phyloP scores from a whole-genome alignment of 2,329 filamentous ascomycete species.

The Volutella citrinella region DNA sequence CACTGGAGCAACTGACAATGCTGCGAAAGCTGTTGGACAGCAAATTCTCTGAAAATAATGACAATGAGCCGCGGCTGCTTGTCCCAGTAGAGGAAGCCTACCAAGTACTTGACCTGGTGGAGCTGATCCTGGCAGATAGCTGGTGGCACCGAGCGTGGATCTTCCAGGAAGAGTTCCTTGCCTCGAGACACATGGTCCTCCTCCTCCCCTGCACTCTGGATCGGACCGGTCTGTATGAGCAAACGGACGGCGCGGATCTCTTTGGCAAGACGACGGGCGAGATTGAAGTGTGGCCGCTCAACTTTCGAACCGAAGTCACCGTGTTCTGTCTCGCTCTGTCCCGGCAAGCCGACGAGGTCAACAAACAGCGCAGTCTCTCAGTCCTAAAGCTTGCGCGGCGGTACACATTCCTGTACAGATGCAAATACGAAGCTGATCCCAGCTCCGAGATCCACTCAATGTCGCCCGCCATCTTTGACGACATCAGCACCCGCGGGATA shows the following conservation, averaged over 20 bases:
- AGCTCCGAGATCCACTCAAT: neutral
- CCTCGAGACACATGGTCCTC: neutral
- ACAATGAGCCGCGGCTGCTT: neutral
- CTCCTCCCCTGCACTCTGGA: conserved; percentile 1
- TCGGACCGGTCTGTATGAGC: neutral
- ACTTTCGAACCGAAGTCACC: conserved; percentile 1
- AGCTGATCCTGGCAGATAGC: neutral
- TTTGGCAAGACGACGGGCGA: neutral
- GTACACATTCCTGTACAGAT: neutral
- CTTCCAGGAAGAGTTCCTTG: conserved; percentile 1
- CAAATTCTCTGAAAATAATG: neutral
- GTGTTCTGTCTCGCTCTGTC: neutral
- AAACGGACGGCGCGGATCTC: neutral
- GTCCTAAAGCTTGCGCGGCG: neutral
- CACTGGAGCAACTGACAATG: neutral
- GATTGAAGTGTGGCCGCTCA: conserved; percentile 1
- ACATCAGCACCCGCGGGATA: conserved; percentile 2
- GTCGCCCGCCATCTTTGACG: conserved; percentile 1
- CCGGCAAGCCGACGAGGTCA: neutral
- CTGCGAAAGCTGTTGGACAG: neutral
- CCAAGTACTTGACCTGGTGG: neutral
- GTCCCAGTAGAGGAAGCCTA: neutral
- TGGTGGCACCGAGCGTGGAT: conserved; percentile 1
- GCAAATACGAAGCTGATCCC: neutral
- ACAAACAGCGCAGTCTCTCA: neutral